Evolutionary conservation across 306 rosid species (phyloP), one percentile per base, ranked within the genome.

Genomic region (Prunus campanulata): DNA sequence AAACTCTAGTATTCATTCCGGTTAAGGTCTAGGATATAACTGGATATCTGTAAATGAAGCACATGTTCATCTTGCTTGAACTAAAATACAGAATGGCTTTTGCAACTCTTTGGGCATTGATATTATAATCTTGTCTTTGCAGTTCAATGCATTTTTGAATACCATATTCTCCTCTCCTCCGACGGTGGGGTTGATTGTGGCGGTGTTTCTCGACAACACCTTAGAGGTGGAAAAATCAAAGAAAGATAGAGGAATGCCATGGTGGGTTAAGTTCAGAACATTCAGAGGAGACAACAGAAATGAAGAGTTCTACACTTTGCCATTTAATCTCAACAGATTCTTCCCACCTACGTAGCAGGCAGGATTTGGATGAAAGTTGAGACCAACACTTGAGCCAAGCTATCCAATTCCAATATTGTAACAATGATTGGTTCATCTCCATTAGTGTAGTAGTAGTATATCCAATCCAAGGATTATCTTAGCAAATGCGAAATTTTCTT

Each of bases 211-310:
- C 2, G 98, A 95, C 86, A 95, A 95, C 88, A 92, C 98, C 6
- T 50, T 90, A 42, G 97, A 94, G 66, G 98, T 95, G 1, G 93
- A 95, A 44, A 92, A 88, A 20, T 89, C 97, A 0, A 92, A 90
- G 88, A 95, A 89, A 73, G 98, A 95, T 65, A 76, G 97, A 47
- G 99, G 99, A 24, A 95, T 95, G 99, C 97, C 99, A 5, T 95
- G 99, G 97, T 95, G 99, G 99, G 90, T 88, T 35, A 95, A 92
- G 88, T 95, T 95, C 83, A 84, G 97, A 85, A 85, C 96, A 1
- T 95, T 95, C 25, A 82, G 90, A 86, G 99, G 99, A 79, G 99
- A 95, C 70, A 95, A 89, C 63, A 88, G 97, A 83, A 95, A 95
- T 19, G 99, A 95, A 87, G 99, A 92, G 76, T 95, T 95, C 84